Base-by-base conservation (phyloP, 1,139 yeast species). In the Schwanniomyces etchellsii region DNA sequence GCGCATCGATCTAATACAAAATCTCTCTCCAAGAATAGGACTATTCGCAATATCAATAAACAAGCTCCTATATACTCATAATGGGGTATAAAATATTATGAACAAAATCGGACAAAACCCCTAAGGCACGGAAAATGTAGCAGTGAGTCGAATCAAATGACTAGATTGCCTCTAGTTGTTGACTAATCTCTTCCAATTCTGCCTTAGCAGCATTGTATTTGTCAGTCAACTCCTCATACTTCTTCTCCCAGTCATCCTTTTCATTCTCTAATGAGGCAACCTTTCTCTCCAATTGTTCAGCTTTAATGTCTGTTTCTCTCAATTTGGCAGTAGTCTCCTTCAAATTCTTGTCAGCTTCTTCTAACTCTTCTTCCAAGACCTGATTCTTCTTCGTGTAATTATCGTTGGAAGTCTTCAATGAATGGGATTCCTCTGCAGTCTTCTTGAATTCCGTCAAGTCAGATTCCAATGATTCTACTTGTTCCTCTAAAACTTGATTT, bases 261-360 rank as follows among this genome's bases (percentile, higher is more conserved):
- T 91, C 97, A 44, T 81, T 70, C 68, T 91, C 97, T 54, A 89
- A 75, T 18, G 95, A 84, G 35, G 86, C 75, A 39, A 91, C 95
- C 69, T 84, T 86, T 68, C 96, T 85, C 67, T 89, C 96, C 63
- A 88, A 77, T 65, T 86, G 95, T 66, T 93, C 98, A 43, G 94
- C 94, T 70, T 88, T 86, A 67, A 93, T 80, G 55, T 93, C 99
- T 38, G 95, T 81, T 59, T 86, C 95, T 63, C 96, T 86, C 60
- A 89, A 76, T 70, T 88, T 86, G 54, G 82, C 89, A 44, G 95
- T 86, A 43, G 96, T 85, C 60, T 85, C 94, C 65, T 88, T 84
- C 71, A 88, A 75, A 70, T 84, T 83, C 58, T 80, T 77, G 62
- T 91, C 97, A 37, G 94, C 83, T 55, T 77, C 83, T 67, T 91